phyloP scores from a whole-genome alignment of 2,329 filamentous ascomycete species.

The Fusarium transvaalense region DNA sequence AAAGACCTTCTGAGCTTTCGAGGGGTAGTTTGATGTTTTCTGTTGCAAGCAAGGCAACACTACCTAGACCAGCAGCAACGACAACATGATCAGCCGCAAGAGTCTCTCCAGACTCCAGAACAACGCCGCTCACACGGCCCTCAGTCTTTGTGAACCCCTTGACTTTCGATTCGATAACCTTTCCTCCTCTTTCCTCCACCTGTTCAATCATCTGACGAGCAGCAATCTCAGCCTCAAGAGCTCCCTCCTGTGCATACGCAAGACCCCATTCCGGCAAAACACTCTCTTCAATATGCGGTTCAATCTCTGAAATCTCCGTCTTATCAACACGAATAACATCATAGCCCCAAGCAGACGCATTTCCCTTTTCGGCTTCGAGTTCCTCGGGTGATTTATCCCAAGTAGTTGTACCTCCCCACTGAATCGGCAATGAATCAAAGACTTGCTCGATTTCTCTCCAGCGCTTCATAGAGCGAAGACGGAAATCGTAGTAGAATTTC shows the following conservation, averaged over 20 bases:
- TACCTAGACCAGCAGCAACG: slow-evolving; percentile 34
- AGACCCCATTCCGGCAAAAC: slow-evolving; percentile 32
- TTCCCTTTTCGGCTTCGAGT: background rate
- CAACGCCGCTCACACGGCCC: slow-evolving; percentile 1
- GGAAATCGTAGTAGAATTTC: slow-evolving; percentile 34
- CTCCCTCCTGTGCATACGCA: slow-evolving; percentile 23
- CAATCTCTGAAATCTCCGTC: background rate
- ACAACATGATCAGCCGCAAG: slow-evolving; percentile 22
- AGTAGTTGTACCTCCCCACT: slow-evolving; percentile 31
- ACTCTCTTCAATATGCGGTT: slow-evolving; percentile 5
- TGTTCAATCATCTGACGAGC: slow-evolving; percentile 20
- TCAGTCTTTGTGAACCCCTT: background rate
- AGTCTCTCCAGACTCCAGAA: slow-evolving; percentile 13
- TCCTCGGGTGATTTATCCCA: slow-evolving; percentile 27
- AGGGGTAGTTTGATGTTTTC: slow-evolving; percentile 19
- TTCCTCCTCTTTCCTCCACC: slow-evolving; percentile 2
- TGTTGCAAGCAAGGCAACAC: slow-evolving; percentile 12
- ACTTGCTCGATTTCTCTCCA: slow-evolving; percentile 23
- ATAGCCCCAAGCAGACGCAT: slow-evolving; percentile 30
- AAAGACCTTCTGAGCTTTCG: slow-evolving; percentile 13
- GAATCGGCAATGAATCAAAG: slow-evolving; percentile 21
- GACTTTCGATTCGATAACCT: background rate
- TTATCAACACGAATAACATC: background rate
- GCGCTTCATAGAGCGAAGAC: slow-evolving; percentile 28
- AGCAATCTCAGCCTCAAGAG: slow-evolving; percentile 30